Evolutionary conservation across 148 eudicot species (phyloP).

Genomic region (Amaranthus palmeri): DNA sequence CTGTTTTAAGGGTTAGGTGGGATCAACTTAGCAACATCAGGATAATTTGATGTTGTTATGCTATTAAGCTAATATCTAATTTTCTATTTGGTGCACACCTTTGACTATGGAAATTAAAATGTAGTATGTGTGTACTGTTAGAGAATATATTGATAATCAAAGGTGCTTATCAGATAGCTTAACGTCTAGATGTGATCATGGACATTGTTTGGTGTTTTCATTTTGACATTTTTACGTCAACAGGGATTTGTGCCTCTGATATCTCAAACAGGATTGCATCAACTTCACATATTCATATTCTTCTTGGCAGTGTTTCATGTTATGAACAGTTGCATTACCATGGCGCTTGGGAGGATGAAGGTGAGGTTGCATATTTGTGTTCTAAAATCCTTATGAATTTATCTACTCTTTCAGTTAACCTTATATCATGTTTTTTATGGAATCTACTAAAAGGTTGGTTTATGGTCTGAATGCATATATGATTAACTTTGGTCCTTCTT

Average conservation of each 20-base stretch:
- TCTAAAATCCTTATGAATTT: not conserved
- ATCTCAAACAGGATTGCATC: conserved; percentile 69
- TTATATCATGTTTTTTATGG: not conserved
- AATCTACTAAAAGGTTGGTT: not conserved
- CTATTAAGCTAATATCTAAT: no score
- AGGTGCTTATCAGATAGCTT: no score
- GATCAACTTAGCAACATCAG: no score
- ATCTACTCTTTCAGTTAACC: not conserved
- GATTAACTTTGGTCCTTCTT: not conserved
- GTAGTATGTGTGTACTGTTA: no score
- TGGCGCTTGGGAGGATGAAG: conserved; percentile 85
- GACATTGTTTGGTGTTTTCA: not conserved
- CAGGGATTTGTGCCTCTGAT: conserved; percentile 75
- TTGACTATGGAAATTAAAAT: no score
- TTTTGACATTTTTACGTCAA: conserved; percentile 12
- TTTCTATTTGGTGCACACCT: no score
- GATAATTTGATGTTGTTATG: no score
- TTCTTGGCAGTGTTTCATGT: conserved; percentile 93
- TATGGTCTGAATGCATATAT: not conserved
- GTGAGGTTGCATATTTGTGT: conserved; percentile 22
- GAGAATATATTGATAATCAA: no score
- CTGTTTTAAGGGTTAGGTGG: no score
- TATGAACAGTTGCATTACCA: conserved; percentile 62
- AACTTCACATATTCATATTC: conserved; percentile 90
- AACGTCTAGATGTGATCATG: not conserved